Conservation (phyloP, 352 stramenopile genomes). For the Phytophthora citrophthora region DNA sequence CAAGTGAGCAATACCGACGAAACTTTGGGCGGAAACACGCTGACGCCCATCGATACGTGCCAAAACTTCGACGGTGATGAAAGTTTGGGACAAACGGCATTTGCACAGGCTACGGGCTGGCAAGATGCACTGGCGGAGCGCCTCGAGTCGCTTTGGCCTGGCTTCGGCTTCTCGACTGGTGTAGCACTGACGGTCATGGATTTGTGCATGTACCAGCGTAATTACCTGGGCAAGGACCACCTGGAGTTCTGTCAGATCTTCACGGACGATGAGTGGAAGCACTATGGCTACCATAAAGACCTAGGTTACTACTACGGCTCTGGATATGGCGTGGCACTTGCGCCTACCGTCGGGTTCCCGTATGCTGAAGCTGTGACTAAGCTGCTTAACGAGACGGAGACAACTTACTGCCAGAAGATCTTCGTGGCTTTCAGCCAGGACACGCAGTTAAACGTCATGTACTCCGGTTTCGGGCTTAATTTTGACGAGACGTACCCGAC, state of each 20-base stretch:
- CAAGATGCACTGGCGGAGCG: conserved; percentile 33
- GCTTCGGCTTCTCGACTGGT: conserved; percentile 41
- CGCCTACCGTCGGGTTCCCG: conserved; percentile 49
- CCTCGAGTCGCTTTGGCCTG: conserved; percentile 47
- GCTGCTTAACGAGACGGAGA: conserved; percentile 48
- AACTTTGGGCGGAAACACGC: conserved; percentile 50
- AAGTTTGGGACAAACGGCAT: conserved; percentile 33
- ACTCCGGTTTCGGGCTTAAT: conserved; percentile 50
- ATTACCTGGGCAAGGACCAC: conserved; percentile 47
- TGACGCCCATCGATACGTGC: conserved; percentile 63
- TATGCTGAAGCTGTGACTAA: conserved; percentile 50
- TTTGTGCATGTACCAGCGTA: conserved; percentile 65
- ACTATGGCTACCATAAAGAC: conserved; percentile 63
- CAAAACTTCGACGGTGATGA: conserved; percentile 41
- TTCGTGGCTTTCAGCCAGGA: conserved; percentile 62
- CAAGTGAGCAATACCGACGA: conserved; percentile 50
- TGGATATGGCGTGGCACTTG: conserved; percentile 49
- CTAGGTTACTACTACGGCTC: conserved; percentile 66
- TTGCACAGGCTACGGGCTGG: conserved; percentile 35
- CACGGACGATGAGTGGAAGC: conserved; percentile 60
- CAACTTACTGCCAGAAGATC: conserved; percentile 58
- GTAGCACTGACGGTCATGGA: conserved; percentile 56
- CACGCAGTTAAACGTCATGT: conserved; percentile 59
- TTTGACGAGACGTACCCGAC: conserved; percentile 52
- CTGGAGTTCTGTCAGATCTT: conserved; percentile 56